Conservation (phyloP, 192 early-diverging fungal species). For the Lobosporangium transversale region DNA sequence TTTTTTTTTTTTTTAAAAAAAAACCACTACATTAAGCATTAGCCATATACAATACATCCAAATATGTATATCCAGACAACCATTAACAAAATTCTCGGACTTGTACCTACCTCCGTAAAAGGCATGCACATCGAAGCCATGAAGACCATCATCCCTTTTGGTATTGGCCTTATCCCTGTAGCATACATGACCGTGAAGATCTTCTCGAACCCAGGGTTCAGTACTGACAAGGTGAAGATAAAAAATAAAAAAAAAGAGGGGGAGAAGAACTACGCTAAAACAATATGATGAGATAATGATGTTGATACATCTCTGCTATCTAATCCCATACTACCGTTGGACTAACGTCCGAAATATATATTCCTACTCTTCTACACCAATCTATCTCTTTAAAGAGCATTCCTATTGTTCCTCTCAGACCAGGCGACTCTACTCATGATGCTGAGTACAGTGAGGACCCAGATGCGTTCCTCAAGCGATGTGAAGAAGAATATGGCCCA, state of each 20-base stretch:
- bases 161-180: slow-evolving; percentile 31
- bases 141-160: slow-evolving; percentile 19
- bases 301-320: too few relatives aligned
- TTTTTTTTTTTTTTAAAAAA: too few relatives aligned
- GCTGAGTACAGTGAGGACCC: slow-evolving; percentile 9
- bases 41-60: too few relatives aligned
- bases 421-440: slow-evolving; percentile 30
- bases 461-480: slow-evolving; percentile 11
- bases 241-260: not conserved
- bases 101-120: slow-evolving; percentile 7
- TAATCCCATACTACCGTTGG: not conserved
- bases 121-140: slow-evolving; percentile 10
- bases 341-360: not conserved
- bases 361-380: not conserved
- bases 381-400: slow-evolving; percentile 9
- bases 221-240: not conserved
- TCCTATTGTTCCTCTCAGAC: slow-evolving; percentile 12
- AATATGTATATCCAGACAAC: too few relatives aligned
- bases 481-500: slow-evolving; percentile 29
- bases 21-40: too few relatives aligned
- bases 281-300: too few relatives aligned
- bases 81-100: too few relatives aligned
- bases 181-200: slow-evolving; percentile 28
- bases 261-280: too few relatives aligned
- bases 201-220: not conserved